phyloP scores from a whole-genome alignment of 176 grass and related monocot species.

The Panicum miliaceum region DNA sequence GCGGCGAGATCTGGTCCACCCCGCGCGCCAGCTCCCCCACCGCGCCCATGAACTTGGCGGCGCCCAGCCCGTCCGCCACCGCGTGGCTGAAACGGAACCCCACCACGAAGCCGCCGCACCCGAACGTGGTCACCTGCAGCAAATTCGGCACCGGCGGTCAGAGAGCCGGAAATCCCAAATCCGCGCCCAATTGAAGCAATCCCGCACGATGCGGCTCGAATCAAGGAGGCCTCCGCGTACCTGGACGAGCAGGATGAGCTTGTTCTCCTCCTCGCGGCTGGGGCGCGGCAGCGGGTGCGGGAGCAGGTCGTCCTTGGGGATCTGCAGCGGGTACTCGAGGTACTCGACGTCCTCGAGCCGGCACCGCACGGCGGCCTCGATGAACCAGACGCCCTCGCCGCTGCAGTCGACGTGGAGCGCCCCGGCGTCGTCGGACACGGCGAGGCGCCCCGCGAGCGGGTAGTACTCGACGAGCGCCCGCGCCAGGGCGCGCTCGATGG shows the following conservation, averaged over 20 bases:
- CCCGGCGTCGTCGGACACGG: constrained; percentile 30
- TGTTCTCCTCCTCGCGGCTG: constrained; percentile 46
- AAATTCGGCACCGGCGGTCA: neutral
- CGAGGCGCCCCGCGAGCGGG: constrained; percentile 80
- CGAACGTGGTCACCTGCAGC: constrained; percentile 77
- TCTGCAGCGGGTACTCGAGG: constrained; percentile 88
- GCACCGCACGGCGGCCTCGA: constrained; percentile 60
- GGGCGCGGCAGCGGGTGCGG: constrained; percentile 57
- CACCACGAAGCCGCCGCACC: constrained; percentile 88
- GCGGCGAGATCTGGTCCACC: constrained; percentile 8
- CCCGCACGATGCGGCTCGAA: constrained; percentile 25
- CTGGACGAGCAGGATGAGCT: constrained; percentile 75
- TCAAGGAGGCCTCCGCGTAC: neutral
- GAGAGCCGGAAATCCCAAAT: neutral
- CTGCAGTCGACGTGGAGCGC: constrained; percentile 70
- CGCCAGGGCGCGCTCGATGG: constrained; percentile 55
- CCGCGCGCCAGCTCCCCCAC: constrained; percentile 80
- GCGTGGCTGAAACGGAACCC: constrained; percentile 94
- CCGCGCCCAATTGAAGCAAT: neutral
- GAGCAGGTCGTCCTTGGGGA: constrained; percentile 78
- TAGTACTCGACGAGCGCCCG: constrained; percentile 79
- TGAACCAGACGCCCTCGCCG: constrained; percentile 77
- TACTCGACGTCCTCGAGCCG: constrained; percentile 82
- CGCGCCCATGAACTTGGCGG: constrained; percentile 83
- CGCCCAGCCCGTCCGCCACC: constrained; percentile 76